Base-by-base conservation (phyloP, 2,329 filamentous ascomycete genomes). In the Huntiella savannae region DNA sequence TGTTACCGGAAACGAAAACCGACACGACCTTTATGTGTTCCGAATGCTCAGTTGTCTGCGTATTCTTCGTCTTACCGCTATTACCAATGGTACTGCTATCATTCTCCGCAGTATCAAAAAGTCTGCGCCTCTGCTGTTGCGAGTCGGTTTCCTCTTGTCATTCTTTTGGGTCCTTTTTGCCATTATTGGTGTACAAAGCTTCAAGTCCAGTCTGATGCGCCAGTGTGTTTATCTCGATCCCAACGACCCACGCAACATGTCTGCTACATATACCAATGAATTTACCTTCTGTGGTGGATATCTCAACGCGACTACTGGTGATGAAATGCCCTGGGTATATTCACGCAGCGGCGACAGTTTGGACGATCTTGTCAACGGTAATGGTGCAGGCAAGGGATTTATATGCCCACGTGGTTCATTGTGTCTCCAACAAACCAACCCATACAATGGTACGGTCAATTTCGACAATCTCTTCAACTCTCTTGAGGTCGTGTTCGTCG, bases 131-230 rank as follows among this genome's bases (percentile, higher is more conserved):
- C 68, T 94, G 33, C 74, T 98, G 17, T 75, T 95, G 19, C 85
- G 94, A 51, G 87, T 98, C 32, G 87, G 84, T 1, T 95, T 98
- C 58, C 68, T 98, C 16, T 86, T 98, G 53, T 74, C 82, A 11
- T 98, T 98, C 63, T 98, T 98, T 63, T 98, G 91, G 91, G 71
- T 98, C 37, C 65, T 96, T 8, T 98, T 98, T 63, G 91, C 86
- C 34, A 95, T 98, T 51, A 79, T 98, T 49, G 92, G 91, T 4
- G 82, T 98, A 16, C 92, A 98, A 59, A 94, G 83, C 62, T 98
- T 98, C 66, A 88, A 88, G 62, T 79, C 81, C 6, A 88, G 82
- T 59, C 62, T 88, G 17, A 75, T 73, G 53, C 79, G 83, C 41
- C 78, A 77, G 51, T 91, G 83, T 58, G 77, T 85, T 28, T 91